These are phyloP conservation scores for Phytophthora cactorum DNA, from an alignment of 352 stramenopile species.

Conservation along the genomic window DNA sequence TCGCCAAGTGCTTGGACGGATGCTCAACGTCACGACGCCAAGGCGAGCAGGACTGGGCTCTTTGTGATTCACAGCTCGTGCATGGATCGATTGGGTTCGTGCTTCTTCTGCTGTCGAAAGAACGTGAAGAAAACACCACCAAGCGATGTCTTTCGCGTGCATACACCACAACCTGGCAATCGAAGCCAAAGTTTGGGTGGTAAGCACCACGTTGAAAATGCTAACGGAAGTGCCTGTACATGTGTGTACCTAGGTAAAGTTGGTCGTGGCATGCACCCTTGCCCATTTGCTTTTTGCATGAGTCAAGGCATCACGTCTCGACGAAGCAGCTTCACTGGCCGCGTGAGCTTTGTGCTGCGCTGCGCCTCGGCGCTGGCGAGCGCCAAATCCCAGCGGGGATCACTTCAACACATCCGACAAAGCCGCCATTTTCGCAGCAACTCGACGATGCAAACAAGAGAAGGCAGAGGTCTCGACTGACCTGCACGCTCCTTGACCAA, in stretches of 20 bases:
- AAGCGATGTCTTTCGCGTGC: slow-evolving; percentile 15
- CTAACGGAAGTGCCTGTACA: neutral
- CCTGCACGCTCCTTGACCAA: neutral
- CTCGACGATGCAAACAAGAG: slow-evolving; percentile 24
- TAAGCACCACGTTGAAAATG: neutral
- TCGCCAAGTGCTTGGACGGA: neutral
- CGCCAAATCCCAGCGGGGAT: slow-evolving; percentile 10
- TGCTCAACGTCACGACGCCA: too few species aligned
- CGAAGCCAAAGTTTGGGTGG: neutral
- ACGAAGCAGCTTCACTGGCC: slow-evolving; percentile 11
- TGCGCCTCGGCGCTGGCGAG: too few species aligned
- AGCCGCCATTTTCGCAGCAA: slow-evolving; percentile 30
- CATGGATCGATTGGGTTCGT: slow-evolving; percentile 10
- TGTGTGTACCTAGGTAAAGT: neutral
- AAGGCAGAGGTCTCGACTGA: slow-evolving; percentile 11
- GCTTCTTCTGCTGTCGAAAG: slow-evolving; percentile 17
- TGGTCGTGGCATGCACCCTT: neutral
- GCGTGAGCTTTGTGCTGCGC: slow-evolving; percentile 31
- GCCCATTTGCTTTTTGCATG: slow-evolving; percentile 14
- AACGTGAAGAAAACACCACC: slow-evolving; percentile 11
- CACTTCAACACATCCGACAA: slow-evolving; percentile 7
- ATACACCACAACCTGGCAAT: slow-evolving; percentile 1
- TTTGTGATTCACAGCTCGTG: slow-evolving; percentile 1
- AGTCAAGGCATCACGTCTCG: slow-evolving; percentile 15
- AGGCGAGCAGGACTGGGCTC: slow-evolving; percentile 1